Base-by-base conservation (phyloP, 768 basidiomycete species). In the Amanita molliuscula region DNA sequence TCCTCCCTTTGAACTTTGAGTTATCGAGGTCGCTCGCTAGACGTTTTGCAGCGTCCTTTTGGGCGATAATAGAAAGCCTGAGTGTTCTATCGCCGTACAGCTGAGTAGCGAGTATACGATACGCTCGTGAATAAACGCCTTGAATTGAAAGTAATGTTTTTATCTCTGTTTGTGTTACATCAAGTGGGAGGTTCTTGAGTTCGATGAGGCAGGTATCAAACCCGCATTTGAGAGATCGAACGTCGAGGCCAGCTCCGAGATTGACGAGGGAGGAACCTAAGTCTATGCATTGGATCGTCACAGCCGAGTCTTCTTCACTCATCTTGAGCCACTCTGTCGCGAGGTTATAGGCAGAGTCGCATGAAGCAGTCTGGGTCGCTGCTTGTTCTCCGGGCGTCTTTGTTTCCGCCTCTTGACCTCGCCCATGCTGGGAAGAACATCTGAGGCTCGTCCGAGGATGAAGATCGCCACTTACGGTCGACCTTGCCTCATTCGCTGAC, bases 201-300 rank as follows among this genome's bases (percentile, higher is more conserved):
- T 42, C 44, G 25, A 57, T 38, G 10, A 42, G 26, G 33, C 51
- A 53, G 25, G 54, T 53, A 42, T 57, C 56, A 48, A 57, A 57
- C 15, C 56, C 56, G 21, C 51, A 46, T 26, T 51, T 50, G 31
- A 57, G 26, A 1, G 47, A 48, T 9, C 51, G 44, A 37, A 54
- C 44, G n/a, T 48, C 53, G 21, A 57, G 36, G 6, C 56, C 56
- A 23, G 56, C 51, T 16, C 53, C 56, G 13, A 54, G 51, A 2
- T 44, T 54, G 31, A 57, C 56, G 18, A 57, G 48, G 5, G 51
- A 52, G 6, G 56, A 54, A 6, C 53, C 53, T 4, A 51, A 23
- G 16, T 50, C 48, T 20, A 57, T 21, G 37, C 50, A 33, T 33
- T 54, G 53, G 28, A 54, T 36, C 6, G 47, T 54, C 21, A 54